A percentile compares a stretch with the other conserved stretches of the same genome.
Conservation (phyloP, 2,329 filamentous ascomycete genomes). For the Cadophora malorum region DNA sequence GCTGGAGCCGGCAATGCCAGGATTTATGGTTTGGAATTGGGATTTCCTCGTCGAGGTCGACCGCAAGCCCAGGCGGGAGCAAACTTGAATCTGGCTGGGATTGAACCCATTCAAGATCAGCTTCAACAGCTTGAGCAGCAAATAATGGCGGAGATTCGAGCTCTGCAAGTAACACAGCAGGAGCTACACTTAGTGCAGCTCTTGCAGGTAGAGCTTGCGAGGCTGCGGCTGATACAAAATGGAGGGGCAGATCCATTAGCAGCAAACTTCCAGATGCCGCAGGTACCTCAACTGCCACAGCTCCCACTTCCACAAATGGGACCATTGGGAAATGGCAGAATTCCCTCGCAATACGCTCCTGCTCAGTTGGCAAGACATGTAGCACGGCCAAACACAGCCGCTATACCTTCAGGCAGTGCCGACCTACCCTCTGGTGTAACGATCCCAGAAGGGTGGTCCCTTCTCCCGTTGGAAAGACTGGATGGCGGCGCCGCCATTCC, state of each 20-base stretch:
- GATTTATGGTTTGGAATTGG: conserved; percentile 46
- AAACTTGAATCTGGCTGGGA: conserved; percentile 31
- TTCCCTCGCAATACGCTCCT: neutral
- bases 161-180: conserved; percentile 66
- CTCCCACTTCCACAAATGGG: conserved; percentile 11
- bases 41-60: conserved; percentile 42
- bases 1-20: conserved; percentile 38
- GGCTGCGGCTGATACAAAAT: conserved; percentile 57
- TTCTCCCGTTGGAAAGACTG: conserved; percentile 64
- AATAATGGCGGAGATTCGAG: conserved; percentile 70
- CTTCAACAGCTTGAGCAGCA: conserved; percentile 72
- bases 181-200: conserved; percentile 73
- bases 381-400: conserved; percentile 51
- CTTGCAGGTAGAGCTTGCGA: conserved; percentile 70
- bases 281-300: conserved; percentile 30
- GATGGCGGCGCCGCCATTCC: conserved; percentile 32
- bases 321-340: conserved; percentile 11
- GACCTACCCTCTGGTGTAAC: conserved; percentile 69
- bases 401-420: conserved; percentile 65
- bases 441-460: conserved; percentile 68
- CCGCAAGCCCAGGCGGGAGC: conserved; percentile 34
- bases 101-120: conserved; percentile 59
- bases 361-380: conserved; percentile 51
- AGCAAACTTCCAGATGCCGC: conserved; percentile 41
- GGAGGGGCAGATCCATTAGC: conserved; percentile 35